phyloP scores from a whole-genome alignment of 257 asterid species.

The Nemophila menziesii region DNA sequence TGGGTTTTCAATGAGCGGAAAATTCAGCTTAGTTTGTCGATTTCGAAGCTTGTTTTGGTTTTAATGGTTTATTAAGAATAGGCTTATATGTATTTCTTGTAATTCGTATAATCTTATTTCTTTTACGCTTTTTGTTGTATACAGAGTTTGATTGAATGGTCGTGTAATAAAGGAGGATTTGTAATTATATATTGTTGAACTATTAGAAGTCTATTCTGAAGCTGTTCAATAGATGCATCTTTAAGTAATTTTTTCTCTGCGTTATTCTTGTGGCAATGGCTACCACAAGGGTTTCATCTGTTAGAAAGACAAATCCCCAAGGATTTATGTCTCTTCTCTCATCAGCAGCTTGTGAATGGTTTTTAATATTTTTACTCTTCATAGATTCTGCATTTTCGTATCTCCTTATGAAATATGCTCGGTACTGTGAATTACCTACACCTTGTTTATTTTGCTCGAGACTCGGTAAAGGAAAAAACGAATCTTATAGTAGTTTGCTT shows the following conservation, averaged over 20 bases:
- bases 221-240: constrained; percentile 19
- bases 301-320: constrained; percentile 21
- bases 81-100: too few relatives aligned
- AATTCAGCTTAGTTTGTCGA: too few relatives aligned
- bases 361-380: constrained; percentile 57
- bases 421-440: constrained; percentile 39
- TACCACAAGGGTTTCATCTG: constrained; percentile 27
- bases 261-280: constrained; percentile 36
- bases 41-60: too few relatives aligned
- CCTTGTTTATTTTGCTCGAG: constrained; percentile 76
- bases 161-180: too few relatives aligned
- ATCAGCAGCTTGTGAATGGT: constrained; percentile 83
- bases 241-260: constrained; percentile 24
- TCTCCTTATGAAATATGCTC: constrained; percentile 46
- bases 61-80: too few relatives aligned
- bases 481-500: constrained; percentile 28
- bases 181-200: constrained; percentile 10
- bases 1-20: too few relatives aligned
- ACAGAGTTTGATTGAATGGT: too few relatives aligned
- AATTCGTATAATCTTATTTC: too few relatives aligned
- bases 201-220: constrained; percentile 15
- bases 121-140: too few relatives aligned
- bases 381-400: constrained; percentile 46
- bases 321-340: constrained; percentile 54
- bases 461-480: constrained; percentile 31